These are phyloP conservation scores for Mortierella sp. DNA, from an alignment of 371 early-diverging fungal species.

Conservation along the genomic window DNA sequence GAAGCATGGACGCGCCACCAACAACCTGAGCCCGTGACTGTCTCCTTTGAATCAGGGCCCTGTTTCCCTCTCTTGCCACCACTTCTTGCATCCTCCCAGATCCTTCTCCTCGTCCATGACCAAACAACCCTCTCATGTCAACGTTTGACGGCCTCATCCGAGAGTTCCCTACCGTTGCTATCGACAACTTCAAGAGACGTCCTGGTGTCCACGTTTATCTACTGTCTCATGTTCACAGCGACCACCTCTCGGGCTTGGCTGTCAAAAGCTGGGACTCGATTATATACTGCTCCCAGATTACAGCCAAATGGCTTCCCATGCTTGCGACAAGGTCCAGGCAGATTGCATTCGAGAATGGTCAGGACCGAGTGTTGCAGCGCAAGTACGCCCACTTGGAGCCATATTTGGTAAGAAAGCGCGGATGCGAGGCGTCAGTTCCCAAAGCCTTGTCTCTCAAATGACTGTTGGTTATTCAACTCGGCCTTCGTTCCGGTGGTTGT, in stretches of 20 bases:
- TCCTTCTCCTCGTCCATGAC: constrained; percentile 2
- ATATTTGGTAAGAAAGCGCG: constrained; percentile 18
- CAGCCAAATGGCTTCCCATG: constrained; percentile 50
- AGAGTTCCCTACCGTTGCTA: constrained; percentile 57
- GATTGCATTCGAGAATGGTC: constrained; percentile 23
- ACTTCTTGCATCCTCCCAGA: no score
- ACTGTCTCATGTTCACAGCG: constrained; percentile 58
- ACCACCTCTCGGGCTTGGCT: constrained; percentile 54
- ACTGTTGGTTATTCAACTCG: background rate
- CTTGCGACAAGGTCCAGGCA: constrained; percentile 42
- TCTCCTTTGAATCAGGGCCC: no score
- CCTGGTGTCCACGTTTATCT: constrained; percentile 47
- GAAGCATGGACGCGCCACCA: no score
- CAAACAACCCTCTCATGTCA: constrained; percentile 36
- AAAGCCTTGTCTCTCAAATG: background rate
- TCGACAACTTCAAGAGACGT: constrained; percentile 55
- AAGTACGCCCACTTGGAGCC: constrained; percentile 39
- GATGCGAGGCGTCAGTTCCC: no score
- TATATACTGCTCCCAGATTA: constrained; percentile 55
- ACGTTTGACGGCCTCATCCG: constrained; percentile 59
- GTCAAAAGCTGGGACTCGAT: constrained; percentile 28
- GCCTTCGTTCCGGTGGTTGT: background rate
- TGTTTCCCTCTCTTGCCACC: no score
- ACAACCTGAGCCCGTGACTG: no score
- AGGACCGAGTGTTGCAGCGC: constrained; percentile 21